Conservation (phyloP, 2,329 filamentous ascomycete species). For the Neonectria sp. region DNA sequence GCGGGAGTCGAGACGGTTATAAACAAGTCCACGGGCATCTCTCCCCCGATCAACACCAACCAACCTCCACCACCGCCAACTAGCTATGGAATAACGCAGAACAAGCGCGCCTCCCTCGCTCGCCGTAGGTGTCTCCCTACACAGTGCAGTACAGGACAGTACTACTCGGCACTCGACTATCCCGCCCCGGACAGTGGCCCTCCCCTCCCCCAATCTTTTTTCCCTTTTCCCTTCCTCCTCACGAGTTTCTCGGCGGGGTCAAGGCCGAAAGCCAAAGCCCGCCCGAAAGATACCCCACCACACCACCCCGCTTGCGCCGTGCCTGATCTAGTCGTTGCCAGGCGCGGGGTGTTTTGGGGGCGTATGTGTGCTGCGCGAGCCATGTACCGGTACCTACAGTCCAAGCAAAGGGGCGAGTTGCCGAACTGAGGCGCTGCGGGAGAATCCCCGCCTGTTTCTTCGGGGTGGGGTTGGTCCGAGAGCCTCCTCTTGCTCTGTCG, state of each 20-base stretch:
- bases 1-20: constrained; percentile 31
- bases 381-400: neutral
- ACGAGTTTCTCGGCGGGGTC: constrained; percentile 42
- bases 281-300: constrained; percentile 38
- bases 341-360: constrained; percentile 17
- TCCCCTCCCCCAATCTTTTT: constrained; percentile 20
- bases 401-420: neutral
- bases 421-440: neutral
- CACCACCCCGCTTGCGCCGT: constrained; percentile 22
- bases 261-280: constrained; percentile 28
- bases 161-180: neutral
- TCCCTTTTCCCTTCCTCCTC: constrained; percentile 30
- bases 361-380: neutral
- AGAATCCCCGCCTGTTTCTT: constrained; percentile 17
- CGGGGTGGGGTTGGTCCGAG: constrained; percentile 48
- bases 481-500: constrained; percentile 13
- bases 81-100: neutral
- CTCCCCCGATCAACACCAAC: constrained; percentile 3
- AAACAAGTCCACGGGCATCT: constrained; percentile 19
- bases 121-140: neutral
- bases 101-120: constrained; percentile 2
- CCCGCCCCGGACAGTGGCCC: neutral
- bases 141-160: too few relatives aligned
- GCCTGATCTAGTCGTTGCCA: constrained; percentile 23
- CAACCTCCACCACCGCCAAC: neutral